Base-by-base conservation (phyloP, 495 filamentous ascomycete genomes). In the Penicillium subrubescens region DNA sequence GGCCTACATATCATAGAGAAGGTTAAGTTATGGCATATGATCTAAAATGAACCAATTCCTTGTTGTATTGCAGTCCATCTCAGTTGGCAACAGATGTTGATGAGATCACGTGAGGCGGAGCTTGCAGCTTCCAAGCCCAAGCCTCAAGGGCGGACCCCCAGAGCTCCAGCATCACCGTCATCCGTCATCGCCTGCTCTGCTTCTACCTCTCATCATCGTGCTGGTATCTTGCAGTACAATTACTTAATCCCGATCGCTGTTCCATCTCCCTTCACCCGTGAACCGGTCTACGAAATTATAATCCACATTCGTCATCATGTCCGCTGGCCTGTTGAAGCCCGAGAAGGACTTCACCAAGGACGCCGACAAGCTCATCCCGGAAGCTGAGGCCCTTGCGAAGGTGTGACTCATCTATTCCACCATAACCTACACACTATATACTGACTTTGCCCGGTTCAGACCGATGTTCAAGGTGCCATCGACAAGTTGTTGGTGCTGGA, bases 401-500 rank as follows among this genome's bases (percentile, higher is more conserved):
- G 94, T 96, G 81, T 19, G 62, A 23, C 8, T 62, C 57, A 60
- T 43, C 39, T 27, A 19, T 31, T 12, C 0, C 37, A 1, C n/a
- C 25, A 21, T 14, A 39, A 25, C 0, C 23, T 3, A 8, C 7
- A 48, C 6, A 11, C 46, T 39, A 44, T 67, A 66, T 31, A 60
- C 73, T 21, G 51, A 25, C 50, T 56, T 60, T 35, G 50, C 50
- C n/a, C 8, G 11, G 2, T 25, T 25, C 64, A 96, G 91, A 88
- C 82, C 72, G 90, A 95, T 80, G 82, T 94, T 63, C 87, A 89
- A 75, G 88, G 84, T 35, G 94, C 94, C 65, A 90, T 99, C 69
- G 95, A 99, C 80, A 97, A 96, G 85, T 89, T 98, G 58, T 83
- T 93, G 43, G 79, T 81, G 23, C 81, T 99, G 70, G 95, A 99